A percentile compares a stretch with the other conserved stretches of the same genome.
Conservation (phyloP, 768 basidiomycete species). For the Antrodiella citrinella region DNA sequence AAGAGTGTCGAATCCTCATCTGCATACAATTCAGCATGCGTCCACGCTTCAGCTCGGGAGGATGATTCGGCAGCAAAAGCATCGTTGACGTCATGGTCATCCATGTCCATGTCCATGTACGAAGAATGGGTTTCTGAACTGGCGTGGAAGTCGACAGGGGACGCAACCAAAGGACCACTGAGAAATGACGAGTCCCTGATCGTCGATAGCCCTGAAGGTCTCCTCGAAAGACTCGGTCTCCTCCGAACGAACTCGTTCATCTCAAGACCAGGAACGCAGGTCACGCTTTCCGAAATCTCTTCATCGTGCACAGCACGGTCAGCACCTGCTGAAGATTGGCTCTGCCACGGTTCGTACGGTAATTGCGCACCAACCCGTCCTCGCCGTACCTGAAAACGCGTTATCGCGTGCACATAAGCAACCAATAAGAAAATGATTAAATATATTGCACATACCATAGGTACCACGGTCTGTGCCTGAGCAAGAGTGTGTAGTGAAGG, state of each 20-base stretch:
- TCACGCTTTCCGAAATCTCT: not conserved
- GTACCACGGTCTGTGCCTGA: constrained; percentile 25
- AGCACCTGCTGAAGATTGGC: not conserved
- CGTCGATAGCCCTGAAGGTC: constrained; percentile 15
- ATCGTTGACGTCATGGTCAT: not conserved
- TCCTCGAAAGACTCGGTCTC: constrained; percentile 1
- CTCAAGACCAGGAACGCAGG: not conserved
- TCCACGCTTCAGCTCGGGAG: too few species aligned
- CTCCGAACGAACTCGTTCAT: not conserved
- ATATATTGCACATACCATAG: constrained; percentile 26
- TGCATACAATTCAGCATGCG: not conserved
- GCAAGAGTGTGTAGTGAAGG: constrained; percentile 34
- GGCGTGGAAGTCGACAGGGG: not conserved
- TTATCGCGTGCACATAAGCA: not conserved
- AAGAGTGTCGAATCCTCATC: not conserved
- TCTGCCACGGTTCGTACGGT: constrained; percentile 9
- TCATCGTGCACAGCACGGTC: not conserved
- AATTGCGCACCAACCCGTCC: constrained; percentile 11
- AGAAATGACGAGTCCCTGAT: constrained; percentile 18
- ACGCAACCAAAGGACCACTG: constrained; percentile 4
- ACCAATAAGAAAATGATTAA: not conserved
- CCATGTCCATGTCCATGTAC: too few species aligned
- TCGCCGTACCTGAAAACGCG: constrained; percentile 6
- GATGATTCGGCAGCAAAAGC: not conserved
- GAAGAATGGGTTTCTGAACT: too few species aligned